These are phyloP conservation scores for Penicillium sp. DNA, from an alignment of 2,329 filamentous ascomycete species.

Conservation along the genomic window DNA sequence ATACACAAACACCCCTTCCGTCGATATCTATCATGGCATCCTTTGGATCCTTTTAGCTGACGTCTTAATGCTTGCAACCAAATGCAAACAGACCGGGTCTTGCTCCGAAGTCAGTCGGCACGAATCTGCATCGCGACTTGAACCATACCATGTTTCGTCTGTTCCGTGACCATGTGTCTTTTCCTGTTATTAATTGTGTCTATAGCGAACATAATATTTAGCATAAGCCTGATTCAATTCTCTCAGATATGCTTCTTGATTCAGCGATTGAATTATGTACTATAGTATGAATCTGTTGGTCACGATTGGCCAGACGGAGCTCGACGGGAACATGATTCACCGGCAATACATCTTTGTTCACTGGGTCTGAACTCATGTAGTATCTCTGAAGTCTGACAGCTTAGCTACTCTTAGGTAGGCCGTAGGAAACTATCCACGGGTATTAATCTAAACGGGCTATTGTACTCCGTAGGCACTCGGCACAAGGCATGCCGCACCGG, in stretches of 20 bases:
- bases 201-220: conserved; percentile 17
- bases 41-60: background rate
- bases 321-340: no score
- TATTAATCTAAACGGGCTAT: no score
- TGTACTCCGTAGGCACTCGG: no score
- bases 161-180: background rate
- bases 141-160: background rate
- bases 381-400: no score
- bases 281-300: no score
- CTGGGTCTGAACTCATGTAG: no score
- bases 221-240: background rate
- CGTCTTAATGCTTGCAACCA: background rate
- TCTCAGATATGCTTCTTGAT: background rate
- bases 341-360: no score
- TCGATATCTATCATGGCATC: no score
- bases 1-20: background rate
- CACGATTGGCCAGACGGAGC: no score
- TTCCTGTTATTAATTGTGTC: conserved; percentile 11
- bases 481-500: no score
- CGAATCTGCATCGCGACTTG: conserved; percentile 1
- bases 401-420: no score
- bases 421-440: no score
- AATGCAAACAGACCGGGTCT: background rate
- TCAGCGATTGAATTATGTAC: background rate
- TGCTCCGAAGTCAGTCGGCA: background rate